A percentile compares a stretch with the other conserved stretches of the same genome.
Conservation (phyloP, 768 basidiomycete genomes). For the Cubamyces lactineus region DNA sequence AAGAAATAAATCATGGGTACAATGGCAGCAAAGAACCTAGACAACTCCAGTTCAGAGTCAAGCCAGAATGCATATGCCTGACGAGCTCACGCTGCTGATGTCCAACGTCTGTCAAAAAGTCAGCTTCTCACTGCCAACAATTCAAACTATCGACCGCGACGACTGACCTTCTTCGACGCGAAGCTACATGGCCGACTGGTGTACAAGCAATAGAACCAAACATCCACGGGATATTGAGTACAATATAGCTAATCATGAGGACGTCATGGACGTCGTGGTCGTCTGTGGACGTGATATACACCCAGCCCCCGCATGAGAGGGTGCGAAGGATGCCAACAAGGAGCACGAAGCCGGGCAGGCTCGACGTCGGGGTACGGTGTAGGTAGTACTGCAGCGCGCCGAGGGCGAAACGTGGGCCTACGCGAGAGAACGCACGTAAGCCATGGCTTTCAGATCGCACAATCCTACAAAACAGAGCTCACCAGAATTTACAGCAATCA, state of each 20-base stretch:
- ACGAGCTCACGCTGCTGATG: constrained; percentile 53
- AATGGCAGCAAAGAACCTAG: constrained; percentile 72
- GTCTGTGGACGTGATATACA: constrained; percentile 85
- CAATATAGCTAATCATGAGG: constrained; percentile 86
- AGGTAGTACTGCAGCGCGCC: constrained; percentile 66
- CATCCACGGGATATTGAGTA: constrained; percentile 91
- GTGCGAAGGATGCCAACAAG: constrained; percentile 71
- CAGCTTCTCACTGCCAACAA: neutral
- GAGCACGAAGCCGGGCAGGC: constrained; percentile 54
- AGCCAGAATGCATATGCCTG: neutral
- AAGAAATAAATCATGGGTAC: constrained; percentile 83
- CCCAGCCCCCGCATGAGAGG: constrained; percentile 88
- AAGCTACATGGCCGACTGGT: constrained; percentile 40
- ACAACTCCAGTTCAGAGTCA: constrained; percentile 9
- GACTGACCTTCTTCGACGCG: constrained; percentile 58
- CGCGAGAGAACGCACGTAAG: neutral
- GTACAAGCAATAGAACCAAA: constrained; percentile 64
- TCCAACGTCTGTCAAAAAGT: constrained; percentile 45
- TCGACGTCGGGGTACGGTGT: constrained; percentile 46
- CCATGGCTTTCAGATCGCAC: neutral
- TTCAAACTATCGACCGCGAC: neutral
- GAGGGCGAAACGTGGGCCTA: constrained; percentile 76
- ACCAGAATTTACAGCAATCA: constrained; percentile 86
- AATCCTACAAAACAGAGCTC: constrained; percentile 15
- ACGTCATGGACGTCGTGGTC: constrained; percentile 85